Base-by-base conservation (phyloP, 495 filamentous ascomycete species). In the Penicillium ucsense region DNA sequence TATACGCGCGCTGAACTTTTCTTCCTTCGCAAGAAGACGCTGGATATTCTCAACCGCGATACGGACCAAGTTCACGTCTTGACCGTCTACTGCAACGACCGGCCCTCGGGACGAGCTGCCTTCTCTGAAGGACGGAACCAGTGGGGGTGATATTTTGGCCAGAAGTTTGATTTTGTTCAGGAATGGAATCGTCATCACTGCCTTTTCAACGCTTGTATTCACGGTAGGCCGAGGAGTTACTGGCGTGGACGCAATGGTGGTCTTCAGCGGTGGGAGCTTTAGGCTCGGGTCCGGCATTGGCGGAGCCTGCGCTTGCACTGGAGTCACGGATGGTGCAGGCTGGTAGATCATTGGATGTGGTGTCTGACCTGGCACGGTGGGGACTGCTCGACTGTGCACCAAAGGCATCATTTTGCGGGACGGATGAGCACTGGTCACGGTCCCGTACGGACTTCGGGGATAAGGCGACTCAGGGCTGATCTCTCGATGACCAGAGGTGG, bases 21-120 rank as follows among this genome's bases (percentile, higher is more conserved):
- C 65, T 51, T 77, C 75, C 39, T 71, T 76, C 27, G 59, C 63
- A 28, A 94, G 59, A 20, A 75, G 73, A 6, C 74, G 72, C 37
- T 80, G 75, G 3, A 95, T 76, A 51, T 82, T 81, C 12, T 70
- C 61, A 2, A 79, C 72, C 5, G 88, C 73, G 5, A 68, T 60
- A 38, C 71, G 68, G 8, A 85, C 67, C 8, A 83, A 55, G 1
- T 61, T 52, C 3, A 62, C 55, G 43, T 85, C 76, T 27, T 83
- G 67, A 9, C 89, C 88, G 59, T 98, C 92, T 27, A 98, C 63
- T 0, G 87, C 83, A 40, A 97, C 82, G 29, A 96, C 75, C 2
- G 86, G 77, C 0, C 94, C 89, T 36, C 90, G 77, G 28, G 72
- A 63, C 65, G 66, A 33, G 65, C 53, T 6, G 20, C 20, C 20